phyloP scores from a whole-genome alignment of 345 rosid genomes.

The Eutrema heterophyllum region DNA sequence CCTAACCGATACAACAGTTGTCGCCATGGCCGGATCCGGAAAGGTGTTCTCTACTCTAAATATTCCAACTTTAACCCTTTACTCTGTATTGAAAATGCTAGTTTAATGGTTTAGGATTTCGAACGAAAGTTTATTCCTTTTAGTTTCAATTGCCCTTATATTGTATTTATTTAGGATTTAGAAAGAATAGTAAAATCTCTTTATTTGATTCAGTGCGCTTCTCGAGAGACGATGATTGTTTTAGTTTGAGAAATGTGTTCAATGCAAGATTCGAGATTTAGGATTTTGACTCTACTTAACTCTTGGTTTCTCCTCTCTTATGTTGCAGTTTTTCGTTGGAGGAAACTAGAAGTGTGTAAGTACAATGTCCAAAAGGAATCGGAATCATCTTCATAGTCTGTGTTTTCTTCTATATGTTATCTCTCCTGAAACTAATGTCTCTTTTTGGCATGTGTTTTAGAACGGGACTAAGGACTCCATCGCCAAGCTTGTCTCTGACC shows the following conservation, averaged over 20 bases:
- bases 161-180: neutral
- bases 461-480: constrained; percentile 94
- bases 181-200: neutral
- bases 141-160: neutral
- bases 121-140: neutral
- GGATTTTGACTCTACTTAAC: neutral
- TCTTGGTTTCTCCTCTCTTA: neutral
- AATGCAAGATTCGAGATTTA: neutral
- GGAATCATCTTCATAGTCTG: neutral
- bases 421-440: neutral
- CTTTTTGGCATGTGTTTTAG: constrained; percentile 32
- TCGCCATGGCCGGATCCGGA: constrained; percentile 92
- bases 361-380: neutral
- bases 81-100: neutral
- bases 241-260: neutral
- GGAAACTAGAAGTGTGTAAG: constrained; percentile 99
- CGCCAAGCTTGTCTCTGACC: constrained; percentile 81
- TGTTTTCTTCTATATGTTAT: neutral
- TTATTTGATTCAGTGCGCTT: neutral
- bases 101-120: neutral
- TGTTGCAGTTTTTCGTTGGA: constrained; percentile 95
- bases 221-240: neutral
- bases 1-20: too few species aligned
- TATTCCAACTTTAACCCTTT: neutral
- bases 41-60: constrained; percentile 39